A percentile compares a stretch with the other conserved stretches of the same genome.
Evolutionary conservation across 164 flowering plant genomes (phyloP).

Genomic region (Dillenia suffruticosa): DNA sequence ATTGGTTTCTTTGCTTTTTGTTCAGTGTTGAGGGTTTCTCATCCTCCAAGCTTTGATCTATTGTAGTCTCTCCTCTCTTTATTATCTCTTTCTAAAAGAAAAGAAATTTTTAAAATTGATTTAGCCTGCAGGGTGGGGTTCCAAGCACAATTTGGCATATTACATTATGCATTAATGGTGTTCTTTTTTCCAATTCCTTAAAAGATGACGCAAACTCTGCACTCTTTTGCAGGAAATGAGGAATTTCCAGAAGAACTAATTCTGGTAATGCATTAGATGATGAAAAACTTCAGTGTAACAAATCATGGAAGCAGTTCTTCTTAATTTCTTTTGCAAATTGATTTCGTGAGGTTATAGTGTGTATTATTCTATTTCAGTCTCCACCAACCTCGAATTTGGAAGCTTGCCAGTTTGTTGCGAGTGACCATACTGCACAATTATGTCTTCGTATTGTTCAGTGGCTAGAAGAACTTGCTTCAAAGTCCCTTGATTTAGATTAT

Average conservation of each 20-base stretch:
- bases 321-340: neutral
- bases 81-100: neutral
- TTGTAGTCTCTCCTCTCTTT: neutral
- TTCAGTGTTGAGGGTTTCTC: neutral
- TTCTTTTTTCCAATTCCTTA: too few species aligned
- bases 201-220: neutral
- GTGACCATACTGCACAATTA: constrained; percentile 78
- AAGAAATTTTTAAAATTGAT: too few species aligned
- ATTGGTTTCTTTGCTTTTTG: neutral
- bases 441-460: constrained; percentile 97
- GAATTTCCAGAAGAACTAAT: constrained; percentile 66
- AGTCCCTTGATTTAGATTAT: constrained; percentile 88
- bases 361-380: constrained; percentile 36
- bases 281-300: neutral
- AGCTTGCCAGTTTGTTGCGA: constrained; percentile 83
- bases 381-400: constrained; percentile 89
- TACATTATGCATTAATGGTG: too few species aligned
- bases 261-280: constrained; percentile 36
- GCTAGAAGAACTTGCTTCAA: constrained; percentile 95
- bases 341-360: neutral
- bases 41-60: neutral
- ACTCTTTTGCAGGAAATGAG: constrained; percentile 64
- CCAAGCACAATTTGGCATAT: too few species aligned
- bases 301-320: neutral
- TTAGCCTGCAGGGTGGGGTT: too few species aligned